These are phyloP conservation scores for Penicillium pancosmium DNA, from an alignment of 495 filamentous ascomycete genomes.

Conservation along the genomic window DNA sequence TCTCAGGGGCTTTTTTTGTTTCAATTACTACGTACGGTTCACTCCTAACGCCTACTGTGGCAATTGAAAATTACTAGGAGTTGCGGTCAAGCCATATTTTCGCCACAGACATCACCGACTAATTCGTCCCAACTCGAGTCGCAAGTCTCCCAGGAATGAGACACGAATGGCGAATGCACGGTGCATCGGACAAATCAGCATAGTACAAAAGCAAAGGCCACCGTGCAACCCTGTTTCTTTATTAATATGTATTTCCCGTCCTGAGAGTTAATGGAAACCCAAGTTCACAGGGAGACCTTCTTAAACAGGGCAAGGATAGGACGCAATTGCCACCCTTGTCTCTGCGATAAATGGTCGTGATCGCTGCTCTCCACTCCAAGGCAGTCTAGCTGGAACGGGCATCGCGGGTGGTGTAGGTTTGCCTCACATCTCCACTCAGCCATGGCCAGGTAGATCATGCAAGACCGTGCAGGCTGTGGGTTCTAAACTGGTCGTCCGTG, in stretches of 20 bases:
- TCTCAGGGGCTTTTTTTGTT: constrained; percentile 1
- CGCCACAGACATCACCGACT: constrained; percentile 20
- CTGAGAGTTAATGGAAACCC: not conserved
- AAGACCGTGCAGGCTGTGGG: constrained; percentile 9
- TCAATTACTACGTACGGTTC: not conserved
- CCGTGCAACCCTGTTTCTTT: not conserved
- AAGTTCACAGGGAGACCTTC: not conserved
- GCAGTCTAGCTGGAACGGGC: constrained; percentile 2
- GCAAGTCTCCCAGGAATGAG: not conserved
- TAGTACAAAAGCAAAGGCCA: constrained; percentile 8
- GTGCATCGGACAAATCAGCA: constrained; percentile 7
- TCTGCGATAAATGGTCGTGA: not conserved
- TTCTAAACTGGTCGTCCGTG: constrained; percentile 23
- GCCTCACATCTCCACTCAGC: not conserved
- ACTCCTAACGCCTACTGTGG: constrained; percentile 13
- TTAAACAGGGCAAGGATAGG: not conserved
- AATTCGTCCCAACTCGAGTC: not conserved
- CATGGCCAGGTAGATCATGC: constrained; percentile 16
- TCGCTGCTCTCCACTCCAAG: not conserved
- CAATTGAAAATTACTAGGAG: constrained; percentile 14
- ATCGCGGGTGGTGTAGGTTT: constrained; percentile 7
- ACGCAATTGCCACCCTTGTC: not conserved
- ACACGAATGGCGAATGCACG: not conserved
- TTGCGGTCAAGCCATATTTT: constrained; percentile 28
- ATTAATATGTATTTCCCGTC: not conserved